Evolutionary conservation across 441 rosid species (phyloP), one percentile per base, ranked within the genome.

Genomic region (Erodium trifolium): DNA sequence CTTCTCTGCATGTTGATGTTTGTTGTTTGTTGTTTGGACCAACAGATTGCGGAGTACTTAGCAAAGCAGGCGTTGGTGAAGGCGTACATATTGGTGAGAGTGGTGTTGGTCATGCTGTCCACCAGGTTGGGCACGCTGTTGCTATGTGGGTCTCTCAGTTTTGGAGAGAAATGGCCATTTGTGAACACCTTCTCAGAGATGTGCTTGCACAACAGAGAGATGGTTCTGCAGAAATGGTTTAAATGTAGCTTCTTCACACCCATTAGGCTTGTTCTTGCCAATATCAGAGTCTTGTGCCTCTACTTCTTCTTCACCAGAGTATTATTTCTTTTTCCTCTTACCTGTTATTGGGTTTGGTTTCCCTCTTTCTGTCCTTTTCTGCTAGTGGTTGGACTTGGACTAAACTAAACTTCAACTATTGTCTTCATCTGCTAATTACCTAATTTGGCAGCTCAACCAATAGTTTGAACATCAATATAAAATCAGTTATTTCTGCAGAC

Each of bases 261-360:
- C n/a, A 18, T 74, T 14, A 39, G 77, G 13, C 18, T 70, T 51
- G 77, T 66, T 57, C 59, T 74, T 65, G 29, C 71, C 43, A 39
- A 65, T 31, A 47, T 74, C 53, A 74, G 71, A 66, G 51, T 35
- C 18, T 70, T 57, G 47, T 74, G 70, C 68, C 71, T 70, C 49
- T 60, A 35, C 70, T 19, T 66, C 39, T 74, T 69, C 70, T 74
- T 69, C 71, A 39, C 77, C 63, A 35, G 23, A 70, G 73, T 74
- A 31, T 41, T 39, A 5, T 12, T 4, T 2, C 10, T 37, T 16
- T 65, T 11, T 17, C 29, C n/a, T 53, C 55, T 55, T 2, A n/a
- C n/a, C 2, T 19, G 27, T 3, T 23, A 16, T 14, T 60, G 27
- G 23, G 31, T 60, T 18, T 60, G 45, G 37, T n/a, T 34, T 34